phyloP scores from a whole-genome alignment of 176 grass and related monocot species.

The Poa annua region DNA sequence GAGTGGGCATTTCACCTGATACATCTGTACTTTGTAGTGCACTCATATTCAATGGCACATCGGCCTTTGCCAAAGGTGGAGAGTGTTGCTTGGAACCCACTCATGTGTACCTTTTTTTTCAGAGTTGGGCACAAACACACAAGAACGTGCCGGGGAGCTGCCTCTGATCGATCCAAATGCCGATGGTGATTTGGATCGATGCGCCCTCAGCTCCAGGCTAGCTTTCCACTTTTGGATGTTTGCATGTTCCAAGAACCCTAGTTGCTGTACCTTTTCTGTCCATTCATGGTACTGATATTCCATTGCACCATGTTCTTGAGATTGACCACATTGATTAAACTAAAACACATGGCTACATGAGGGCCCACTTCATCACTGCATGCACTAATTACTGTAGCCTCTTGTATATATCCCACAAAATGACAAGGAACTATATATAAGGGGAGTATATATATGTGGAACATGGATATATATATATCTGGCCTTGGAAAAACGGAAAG shows the following conservation, averaged over 20 bases:
- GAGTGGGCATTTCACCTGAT: conserved; percentile 12
- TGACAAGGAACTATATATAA: conserved; percentile 18
- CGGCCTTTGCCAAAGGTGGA: conserved; percentile 83
- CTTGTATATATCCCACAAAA: neutral
- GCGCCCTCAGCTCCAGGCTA: conserved; percentile 41
- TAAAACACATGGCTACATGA: neutral
- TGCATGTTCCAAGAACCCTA: conserved; percentile 50
- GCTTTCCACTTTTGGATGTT: conserved; percentile 51
- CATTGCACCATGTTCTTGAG: conserved; percentile 43
- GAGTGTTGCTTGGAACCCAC: conserved; percentile 70
- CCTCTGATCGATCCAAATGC: conserved; percentile 52
- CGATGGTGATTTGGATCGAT: conserved; percentile 41
- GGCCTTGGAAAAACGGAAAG: conserved; percentile 5
- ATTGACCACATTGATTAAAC: conserved; percentile 24
- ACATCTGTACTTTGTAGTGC: neutral
- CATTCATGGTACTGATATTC: conserved; percentile 30
- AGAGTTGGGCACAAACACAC: conserved; percentile 47
- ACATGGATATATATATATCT: conserved; percentile 27
- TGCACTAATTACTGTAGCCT: neutral
- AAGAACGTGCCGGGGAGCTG: conserved; percentile 58
- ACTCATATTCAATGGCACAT: conserved; percentile 44
- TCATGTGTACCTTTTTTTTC: conserved; percentile 40
- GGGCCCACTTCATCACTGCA: neutral
- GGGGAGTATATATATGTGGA: conserved; percentile 14
- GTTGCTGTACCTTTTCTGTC: conserved; percentile 46